These are phyloP conservation scores for Cladosporium sp. DNA, from an alignment of 2,329 filamentous ascomycete species.

Conservation along the genomic window DNA sequence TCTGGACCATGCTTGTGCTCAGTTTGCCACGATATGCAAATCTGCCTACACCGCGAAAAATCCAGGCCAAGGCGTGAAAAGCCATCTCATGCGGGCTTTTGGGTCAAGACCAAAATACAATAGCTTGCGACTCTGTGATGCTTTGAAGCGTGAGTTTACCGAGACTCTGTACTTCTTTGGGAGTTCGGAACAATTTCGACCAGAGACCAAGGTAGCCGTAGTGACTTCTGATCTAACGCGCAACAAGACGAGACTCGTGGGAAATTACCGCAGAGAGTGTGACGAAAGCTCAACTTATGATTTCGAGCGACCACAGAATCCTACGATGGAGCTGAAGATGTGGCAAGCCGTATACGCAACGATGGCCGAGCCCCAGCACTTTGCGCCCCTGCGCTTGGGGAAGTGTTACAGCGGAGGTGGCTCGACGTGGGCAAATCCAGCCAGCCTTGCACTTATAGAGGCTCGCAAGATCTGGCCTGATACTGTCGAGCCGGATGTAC, in stretches of 20 bases:
- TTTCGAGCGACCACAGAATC: slow-evolving; percentile 34
- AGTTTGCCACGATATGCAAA: slow-evolving; percentile 29
- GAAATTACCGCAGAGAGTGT: slow-evolving; percentile 39
- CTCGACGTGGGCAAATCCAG: slow-evolving; percentile 29
- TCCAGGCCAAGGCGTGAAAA: slow-evolving; percentile 4
- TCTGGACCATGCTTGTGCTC: slow-evolving; percentile 30
- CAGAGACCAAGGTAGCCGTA: slow-evolving; percentile 36
- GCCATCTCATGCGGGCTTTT: background rate
- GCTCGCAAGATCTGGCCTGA: slow-evolving; percentile 40
- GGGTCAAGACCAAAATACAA: slow-evolving; percentile 16
- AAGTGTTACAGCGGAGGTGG: background rate
- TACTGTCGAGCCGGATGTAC: slow-evolving; percentile 31
- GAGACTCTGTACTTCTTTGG: background rate
- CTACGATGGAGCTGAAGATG: slow-evolving; percentile 35
- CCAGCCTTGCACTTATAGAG: slow-evolving; percentile 43
- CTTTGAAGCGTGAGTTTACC: background rate
- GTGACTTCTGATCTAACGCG: slow-evolving; percentile 34
- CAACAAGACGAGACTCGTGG: slow-evolving; percentile 31
- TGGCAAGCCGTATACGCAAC: slow-evolving; percentile 50
- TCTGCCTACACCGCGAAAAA: slow-evolving; percentile 8
- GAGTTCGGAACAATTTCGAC: background rate
- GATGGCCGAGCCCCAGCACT: slow-evolving; percentile 45
- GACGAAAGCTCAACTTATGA: slow-evolving; percentile 36
- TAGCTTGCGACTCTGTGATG: slow-evolving; percentile 23
- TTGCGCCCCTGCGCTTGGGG: slow-evolving; percentile 26